phyloP scores from a whole-genome alignment of 78 protist species.

The Speleostelium caveatum region DNA sequence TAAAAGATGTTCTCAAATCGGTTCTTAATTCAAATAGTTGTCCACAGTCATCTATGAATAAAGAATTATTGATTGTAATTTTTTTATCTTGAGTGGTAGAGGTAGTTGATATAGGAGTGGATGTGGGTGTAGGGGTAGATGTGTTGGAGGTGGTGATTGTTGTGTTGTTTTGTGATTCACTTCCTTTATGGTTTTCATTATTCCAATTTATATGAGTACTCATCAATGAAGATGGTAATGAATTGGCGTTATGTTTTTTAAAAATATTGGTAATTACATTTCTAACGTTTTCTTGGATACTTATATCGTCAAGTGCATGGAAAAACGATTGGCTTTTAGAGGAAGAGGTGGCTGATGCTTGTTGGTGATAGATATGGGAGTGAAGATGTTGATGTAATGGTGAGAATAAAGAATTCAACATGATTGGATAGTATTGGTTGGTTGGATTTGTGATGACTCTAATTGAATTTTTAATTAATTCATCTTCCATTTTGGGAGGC shows the following conservation, averaged over 20 bases:
- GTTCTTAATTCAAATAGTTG: slow-evolving; percentile 53
- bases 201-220: slow-evolving; percentile 24
- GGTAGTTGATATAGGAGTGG: neutral
- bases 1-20: slow-evolving; percentile 46
- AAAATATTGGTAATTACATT: slow-evolving; percentile 6
- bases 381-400: slow-evolving; percentile 63
- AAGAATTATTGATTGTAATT: neutral
- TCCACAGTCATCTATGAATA: slow-evolving; percentile 67
- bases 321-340: slow-evolving; percentile 17
- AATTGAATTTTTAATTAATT: slow-evolving; percentile 69
- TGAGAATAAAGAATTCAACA: slow-evolving; percentile 51
- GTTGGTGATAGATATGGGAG: slow-evolving; percentile 63
- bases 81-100: neutral
- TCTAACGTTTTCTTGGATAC: slow-evolving; percentile 5
- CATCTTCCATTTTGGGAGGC: slow-evolving; percentile 85
- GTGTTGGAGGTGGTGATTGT: neutral
- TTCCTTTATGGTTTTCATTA: neutral
- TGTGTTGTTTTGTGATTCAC: neutral
- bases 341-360: neutral
- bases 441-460: slow-evolving; percentile 63
- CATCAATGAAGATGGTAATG: slow-evolving; percentile 34
- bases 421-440: slow-evolving; percentile 39
- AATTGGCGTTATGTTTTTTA: slow-evolving; percentile 38
- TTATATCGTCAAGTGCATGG: neutral
- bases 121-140: neutral